Conservation (phyloP, 2,329 filamentous ascomycete genomes). For the Arthrinium puccinioides region DNA sequence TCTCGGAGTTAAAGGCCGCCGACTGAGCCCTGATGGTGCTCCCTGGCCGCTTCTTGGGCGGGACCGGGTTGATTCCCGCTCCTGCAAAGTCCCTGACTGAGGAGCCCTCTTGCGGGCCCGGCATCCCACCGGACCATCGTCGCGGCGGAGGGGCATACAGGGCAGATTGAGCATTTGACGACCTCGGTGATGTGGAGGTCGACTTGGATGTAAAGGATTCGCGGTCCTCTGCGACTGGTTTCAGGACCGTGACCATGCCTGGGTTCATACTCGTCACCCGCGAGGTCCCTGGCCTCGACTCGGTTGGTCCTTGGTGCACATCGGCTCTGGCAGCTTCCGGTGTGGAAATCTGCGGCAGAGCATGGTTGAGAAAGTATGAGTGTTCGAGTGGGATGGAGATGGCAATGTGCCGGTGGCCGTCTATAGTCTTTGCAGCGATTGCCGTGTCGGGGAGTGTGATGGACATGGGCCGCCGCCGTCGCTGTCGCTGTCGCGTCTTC, state of each 20-base stretch:
- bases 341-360: conserved; percentile 15
- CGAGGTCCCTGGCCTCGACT: conserved; percentile 9
- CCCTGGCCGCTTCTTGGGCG: background rate
- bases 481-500: conserved; percentile 10
- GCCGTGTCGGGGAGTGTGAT: conserved; percentile 47
- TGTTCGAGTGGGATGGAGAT: conserved; percentile 52
- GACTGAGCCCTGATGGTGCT: no score
- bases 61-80: background rate
- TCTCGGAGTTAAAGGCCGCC: no score
- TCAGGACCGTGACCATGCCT: conserved; percentile 21
- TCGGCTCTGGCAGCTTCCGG: conserved; percentile 10
- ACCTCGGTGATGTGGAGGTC: conserved; percentile 1
- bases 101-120: background rate
- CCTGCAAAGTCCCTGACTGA: background rate
- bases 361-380: conserved; percentile 28
- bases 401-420: conserved; percentile 50
- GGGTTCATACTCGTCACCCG: conserved; percentile 9
- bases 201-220: conserved; percentile 18
- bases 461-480: conserved; percentile 13
- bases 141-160: conserved; percentile 1
- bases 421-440: conserved; percentile 44
- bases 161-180: conserved; percentile 1
- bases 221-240: conserved; percentile 26
- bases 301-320: conserved; percentile 10
- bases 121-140: background rate